Conservation (phyloP, 2,329 filamentous ascomycete species). For the Aspergillus ochraceus region DNA sequence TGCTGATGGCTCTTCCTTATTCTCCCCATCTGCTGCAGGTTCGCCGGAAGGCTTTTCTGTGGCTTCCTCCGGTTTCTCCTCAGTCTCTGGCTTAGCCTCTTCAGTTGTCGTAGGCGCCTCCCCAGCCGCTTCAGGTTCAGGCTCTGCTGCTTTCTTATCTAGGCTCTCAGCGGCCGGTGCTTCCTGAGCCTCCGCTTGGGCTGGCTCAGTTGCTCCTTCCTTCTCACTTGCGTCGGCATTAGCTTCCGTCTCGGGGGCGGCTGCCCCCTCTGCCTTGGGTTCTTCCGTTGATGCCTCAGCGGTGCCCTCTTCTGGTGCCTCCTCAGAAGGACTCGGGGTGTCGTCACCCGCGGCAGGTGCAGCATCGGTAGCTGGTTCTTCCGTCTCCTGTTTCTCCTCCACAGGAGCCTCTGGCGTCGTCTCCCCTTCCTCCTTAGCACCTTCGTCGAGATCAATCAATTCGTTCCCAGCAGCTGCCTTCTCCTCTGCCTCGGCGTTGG, state of each 20-base stretch:
- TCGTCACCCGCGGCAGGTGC: slow-evolving; percentile 2
- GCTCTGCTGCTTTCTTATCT: slow-evolving; percentile 7
- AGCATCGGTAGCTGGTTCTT: background rate
- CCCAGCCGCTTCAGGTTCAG: slow-evolving; percentile 8
- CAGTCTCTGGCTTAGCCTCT: background rate
- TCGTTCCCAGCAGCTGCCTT: slow-evolving; percentile 9
- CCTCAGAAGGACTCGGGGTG: background rate
- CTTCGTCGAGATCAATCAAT: slow-evolving; percentile 13
- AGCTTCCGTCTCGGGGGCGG: slow-evolving; percentile 6
- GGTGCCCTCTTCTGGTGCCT: background rate
- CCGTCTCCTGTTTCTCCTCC: background rate
- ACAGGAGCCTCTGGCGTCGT: background rate
- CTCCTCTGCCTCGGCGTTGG: slow-evolving; percentile 28
- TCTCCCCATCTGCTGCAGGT: background rate
- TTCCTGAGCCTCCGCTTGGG: background rate
- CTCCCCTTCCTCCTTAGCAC: slow-evolving; percentile 4
- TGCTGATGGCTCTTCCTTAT: slow-evolving; percentile 9
- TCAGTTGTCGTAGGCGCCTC: background rate
- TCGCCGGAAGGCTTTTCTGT: slow-evolving; percentile 3
- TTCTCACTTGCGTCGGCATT: background rate
- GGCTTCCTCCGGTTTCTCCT: background rate
- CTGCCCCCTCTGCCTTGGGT: slow-evolving; percentile 7
- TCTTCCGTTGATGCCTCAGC: slow-evolving; percentile 12
- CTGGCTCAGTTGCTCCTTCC: background rate
- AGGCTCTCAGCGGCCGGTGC: background rate